Evolutionary conservation across 768 basidiomycete genomes (phyloP), one percentile per base, ranked within the genome.

Genomic region (Lentinula edodes): DNA sequence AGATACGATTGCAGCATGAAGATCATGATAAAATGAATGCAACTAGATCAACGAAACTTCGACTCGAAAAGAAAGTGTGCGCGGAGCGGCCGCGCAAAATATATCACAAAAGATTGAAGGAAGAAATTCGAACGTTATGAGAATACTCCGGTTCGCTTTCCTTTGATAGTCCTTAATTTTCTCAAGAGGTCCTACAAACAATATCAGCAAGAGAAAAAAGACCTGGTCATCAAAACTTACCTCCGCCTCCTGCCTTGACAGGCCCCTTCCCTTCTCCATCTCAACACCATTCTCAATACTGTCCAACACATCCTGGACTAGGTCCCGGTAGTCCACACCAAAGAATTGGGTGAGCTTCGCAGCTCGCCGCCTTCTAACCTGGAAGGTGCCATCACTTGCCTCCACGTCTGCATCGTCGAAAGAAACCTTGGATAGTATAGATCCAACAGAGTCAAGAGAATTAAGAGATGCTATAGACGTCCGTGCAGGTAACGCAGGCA

Each of bases 271-370:
- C 56, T 81, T 71, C 70, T 93, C 91, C 66, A 89, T 84, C 67
- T 88, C 83, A 53, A 94, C 68, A 69, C 90, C 78, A 63, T 75
- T 82, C 72, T 93, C 91, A 67, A 94, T 88, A 56, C 88, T 91
- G 65, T 91, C 89, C 64, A 94, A 72, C 36, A 94, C 83, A 69
- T 93, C 89, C 42, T 77, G 80, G 59, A 93, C 86, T 60, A 93
- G 74, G 59, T 90, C 89, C 32, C 85, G 81, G 71, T 94, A 93
- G 70, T 91, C 83, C 45, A 93, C 92, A 23, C 91, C 91, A 73
- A 94, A 94, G 80, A 93, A 93, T 73, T 88, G 81, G 32, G 89
- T 88, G 62, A 94, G 79, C 77, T 94, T 94, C 63, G 91, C 91
- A 5, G 91, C 91, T 61, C 87, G 78, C 45, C 85, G 77, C 58